phyloP scores from a whole-genome alignment of 495 filamentous ascomycete species.

The Lasiosphaeria miniovina region DNA sequence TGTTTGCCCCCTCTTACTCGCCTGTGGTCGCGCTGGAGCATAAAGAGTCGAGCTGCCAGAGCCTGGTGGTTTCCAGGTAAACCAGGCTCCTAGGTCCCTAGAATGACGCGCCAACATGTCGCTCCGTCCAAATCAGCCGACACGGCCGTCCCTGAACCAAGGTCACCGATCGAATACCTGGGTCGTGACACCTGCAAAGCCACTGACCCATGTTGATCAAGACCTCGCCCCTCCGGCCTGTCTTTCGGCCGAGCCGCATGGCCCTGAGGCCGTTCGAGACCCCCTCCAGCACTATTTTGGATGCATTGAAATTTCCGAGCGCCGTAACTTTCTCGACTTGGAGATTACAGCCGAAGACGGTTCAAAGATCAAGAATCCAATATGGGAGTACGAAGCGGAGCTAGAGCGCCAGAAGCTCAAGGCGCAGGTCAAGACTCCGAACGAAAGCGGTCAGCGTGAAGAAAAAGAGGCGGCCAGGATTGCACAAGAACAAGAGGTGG shows the following conservation, averaged over 20 bases:
- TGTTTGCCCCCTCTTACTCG: too few relatives aligned
- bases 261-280: conserved; percentile 21
- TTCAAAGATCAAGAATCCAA: background rate
- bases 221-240: conserved; percentile 3
- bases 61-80: too few relatives aligned
- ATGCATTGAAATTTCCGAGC: conserved; percentile 29
- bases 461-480: conserved; percentile 3
- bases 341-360: background rate
- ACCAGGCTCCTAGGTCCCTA: too few relatives aligned
- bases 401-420: background rate
- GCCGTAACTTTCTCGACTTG: conserved; percentile 18
- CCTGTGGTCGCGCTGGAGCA: too few relatives aligned
- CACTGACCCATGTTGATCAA: background rate
- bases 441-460: background rate
- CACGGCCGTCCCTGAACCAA: too few relatives aligned
- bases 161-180: too few relatives aligned
- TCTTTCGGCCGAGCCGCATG: conserved; percentile 9
- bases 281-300: conserved; percentile 33
- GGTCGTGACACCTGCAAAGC: too few relatives aligned
- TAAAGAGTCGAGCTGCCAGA: too few relatives aligned
- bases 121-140: too few relatives aligned
- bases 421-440: background rate
- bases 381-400: conserved; percentile 13
- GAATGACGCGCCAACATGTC: too few relatives aligned
- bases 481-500: conserved; percentile 5